phyloP scores from a whole-genome alignment of 2,329 filamentous ascomycete species.

The Biscogniauxia sp. region DNA sequence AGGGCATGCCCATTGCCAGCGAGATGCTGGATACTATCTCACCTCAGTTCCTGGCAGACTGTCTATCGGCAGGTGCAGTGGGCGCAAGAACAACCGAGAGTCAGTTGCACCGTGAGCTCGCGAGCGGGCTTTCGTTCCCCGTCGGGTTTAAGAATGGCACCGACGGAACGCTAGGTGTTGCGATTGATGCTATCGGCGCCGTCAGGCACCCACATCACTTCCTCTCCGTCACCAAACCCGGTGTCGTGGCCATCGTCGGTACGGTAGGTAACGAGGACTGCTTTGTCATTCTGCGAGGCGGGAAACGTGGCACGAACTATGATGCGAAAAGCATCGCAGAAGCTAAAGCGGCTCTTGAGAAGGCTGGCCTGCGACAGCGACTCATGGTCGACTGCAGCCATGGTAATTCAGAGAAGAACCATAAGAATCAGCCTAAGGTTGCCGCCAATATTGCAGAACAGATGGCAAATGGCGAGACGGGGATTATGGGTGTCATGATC shows the following conservation, averaged over 20 bases:
- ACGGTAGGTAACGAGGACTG: conserved; percentile 95
- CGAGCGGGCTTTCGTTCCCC: conserved; percentile 91
- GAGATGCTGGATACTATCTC: conserved; percentile 99
- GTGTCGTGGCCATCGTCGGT: conserved; percentile 90
- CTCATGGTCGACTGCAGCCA: conserved; percentile 99
- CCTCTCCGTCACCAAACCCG: conserved; percentile 94
- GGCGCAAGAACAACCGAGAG: conserved; percentile 96
- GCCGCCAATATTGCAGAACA: conserved; percentile 79
- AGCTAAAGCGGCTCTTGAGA: conserved; percentile 74
- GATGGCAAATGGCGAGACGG: conserved; percentile 77
- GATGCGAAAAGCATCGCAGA: conserved; percentile 80
- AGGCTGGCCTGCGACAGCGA: conserved; percentile 70
- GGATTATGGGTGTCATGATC: conserved; percentile 97
- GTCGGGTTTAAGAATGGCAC: conserved; percentile 99
- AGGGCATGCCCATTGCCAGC: conserved; percentile 92
- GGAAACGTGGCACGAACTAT: conserved; percentile 92
- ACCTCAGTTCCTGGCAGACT: conserved; percentile 91
- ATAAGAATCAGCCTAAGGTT: conserved; percentile 96
- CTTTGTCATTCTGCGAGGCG: conserved; percentile 92
- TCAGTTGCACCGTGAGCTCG: conserved; percentile 91
- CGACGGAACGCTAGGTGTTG: conserved; percentile 83
- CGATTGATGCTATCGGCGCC: conserved; percentile 92
- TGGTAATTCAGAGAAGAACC: conserved; percentile 92
- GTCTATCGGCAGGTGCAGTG: conserved; percentile 87
- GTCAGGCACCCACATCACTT: conserved; percentile 94